Evolutionary conservation across 305 asterid species (phyloP).

Genomic region (Fraxinus ornus): DNA sequence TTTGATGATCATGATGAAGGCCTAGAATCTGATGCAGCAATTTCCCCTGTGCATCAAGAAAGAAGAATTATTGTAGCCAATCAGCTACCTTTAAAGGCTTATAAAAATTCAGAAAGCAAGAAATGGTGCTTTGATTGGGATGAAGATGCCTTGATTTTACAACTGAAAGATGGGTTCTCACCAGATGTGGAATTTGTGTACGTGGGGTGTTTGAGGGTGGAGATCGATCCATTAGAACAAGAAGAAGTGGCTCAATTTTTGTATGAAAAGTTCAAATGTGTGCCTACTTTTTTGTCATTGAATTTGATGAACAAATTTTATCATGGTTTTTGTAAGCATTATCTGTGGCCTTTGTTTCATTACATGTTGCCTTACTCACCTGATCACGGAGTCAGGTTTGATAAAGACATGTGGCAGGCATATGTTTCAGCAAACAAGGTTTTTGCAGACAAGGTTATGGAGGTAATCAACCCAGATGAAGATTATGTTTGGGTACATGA

Average conservation of each 20-base stretch:
- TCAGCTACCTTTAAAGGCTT: constrained; percentile 56
- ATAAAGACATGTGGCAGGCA: constrained; percentile 55
- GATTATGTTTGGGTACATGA: constrained; percentile 80
- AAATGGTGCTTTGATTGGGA: constrained; percentile 77
- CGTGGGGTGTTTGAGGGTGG: constrained; percentile 56
- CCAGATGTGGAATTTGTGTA: constrained; percentile 49
- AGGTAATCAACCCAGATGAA: constrained; percentile 67
- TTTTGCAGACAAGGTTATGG: constrained; percentile 70
- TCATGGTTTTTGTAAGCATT: constrained; percentile 81
- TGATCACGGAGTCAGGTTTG: constrained; percentile 55
- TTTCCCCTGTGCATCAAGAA: constrained; percentile 29
- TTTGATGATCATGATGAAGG: constrained; percentile 30
- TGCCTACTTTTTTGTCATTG: constrained; percentile 55
- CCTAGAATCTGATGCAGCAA: constrained; percentile 20
- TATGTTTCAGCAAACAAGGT: constrained; percentile 65
- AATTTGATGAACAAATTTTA: constrained; percentile 56
- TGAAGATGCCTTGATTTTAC: constrained; percentile 48
- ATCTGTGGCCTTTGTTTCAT: constrained; percentile 74
- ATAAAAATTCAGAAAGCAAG: constrained; percentile 17
- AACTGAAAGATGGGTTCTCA: constrained; percentile 55
- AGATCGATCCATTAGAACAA: constrained; percentile 49
- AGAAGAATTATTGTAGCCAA: constrained; percentile 61
- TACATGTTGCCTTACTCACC: constrained; percentile 65
- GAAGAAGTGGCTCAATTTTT: constrained; percentile 64
- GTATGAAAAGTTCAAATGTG: constrained; percentile 58